Evolutionary conservation across 108 stramenopile species (phyloP), one percentile per base, ranked within the genome.

Genomic region (Pelagomonas calceolata): DNA sequence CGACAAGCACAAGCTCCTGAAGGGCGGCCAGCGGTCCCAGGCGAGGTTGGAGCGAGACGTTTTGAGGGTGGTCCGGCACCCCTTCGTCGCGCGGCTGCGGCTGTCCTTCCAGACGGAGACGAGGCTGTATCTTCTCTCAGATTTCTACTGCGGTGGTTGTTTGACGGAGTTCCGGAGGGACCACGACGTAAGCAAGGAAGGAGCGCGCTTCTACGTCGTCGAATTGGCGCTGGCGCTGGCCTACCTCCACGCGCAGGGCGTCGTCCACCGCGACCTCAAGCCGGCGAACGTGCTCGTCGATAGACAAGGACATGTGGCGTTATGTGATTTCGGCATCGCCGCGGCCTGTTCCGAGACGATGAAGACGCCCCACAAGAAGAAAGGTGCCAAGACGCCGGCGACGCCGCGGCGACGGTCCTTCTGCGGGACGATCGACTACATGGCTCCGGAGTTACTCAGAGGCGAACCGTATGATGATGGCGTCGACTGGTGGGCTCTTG

Each of bases 261-360:
- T 85, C 60, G 82, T 85, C 39, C 84, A 84, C 64, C 63, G 85
- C n/a, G 85, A 85, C 73, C 37, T 85, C 18, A 85, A 85, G 76
- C 86, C 86, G 17, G 84, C 85, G 66, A 86, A 86, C 68, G 36
- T 86, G 31, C 69, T 86, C 32, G 51, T 60, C 7, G 51, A 60
- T 26, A 60, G 73, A 30, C 65, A 82, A 26, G 86, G 87, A 14
- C 81, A 85, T 69, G 63, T 85, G 7, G 73, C 74, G 18, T 68
- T 85, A 16, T 79, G 82, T 0, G 85, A 85, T 70, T 85, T 85
- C 44, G 85, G 85, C 32, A 76, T 85, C 43, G 39, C 39, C 39
- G 39, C 39, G 9, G 39, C 12, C 39, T 5, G 39, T 12, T 5
- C 39, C 9, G 39, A 12, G 9, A 60, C 14, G 46, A 32, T n/a